Evolutionary conservation across 345 rosid genomes (phyloP).

Genomic region (Lenwebbia sp.): DNA sequence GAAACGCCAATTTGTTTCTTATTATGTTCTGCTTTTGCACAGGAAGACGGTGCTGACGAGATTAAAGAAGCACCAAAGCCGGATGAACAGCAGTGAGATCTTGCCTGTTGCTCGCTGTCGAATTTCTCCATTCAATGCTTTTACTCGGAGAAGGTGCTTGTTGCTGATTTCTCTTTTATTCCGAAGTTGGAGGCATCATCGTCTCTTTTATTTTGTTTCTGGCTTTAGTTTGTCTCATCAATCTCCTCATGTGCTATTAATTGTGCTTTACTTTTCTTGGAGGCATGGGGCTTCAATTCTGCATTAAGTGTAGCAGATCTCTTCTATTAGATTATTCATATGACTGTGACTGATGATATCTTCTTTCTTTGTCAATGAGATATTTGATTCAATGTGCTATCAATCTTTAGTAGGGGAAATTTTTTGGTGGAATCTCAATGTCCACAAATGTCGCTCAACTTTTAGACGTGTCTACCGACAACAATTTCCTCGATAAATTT

Average conservation of each 20-base stretch:
- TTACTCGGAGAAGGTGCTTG: conserved; percentile 44
- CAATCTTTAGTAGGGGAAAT: background rate
- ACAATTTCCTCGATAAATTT: background rate
- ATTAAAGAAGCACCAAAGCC: conserved; percentile 77
- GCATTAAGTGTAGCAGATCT: conserved; percentile 1
- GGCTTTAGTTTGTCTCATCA: conserved; percentile 7
- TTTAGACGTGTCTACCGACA: background rate
- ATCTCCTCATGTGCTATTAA: conserved; percentile 1
- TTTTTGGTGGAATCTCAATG: background rate
- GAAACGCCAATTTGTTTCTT: background rate
- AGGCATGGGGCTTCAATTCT: conserved; percentile 1
- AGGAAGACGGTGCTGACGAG: conserved; percentile 88
- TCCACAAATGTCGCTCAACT: background rate
- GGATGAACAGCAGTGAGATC: conserved; percentile 36
- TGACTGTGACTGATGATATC: background rate
- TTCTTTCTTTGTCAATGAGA: background rate
- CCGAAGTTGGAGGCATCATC: conserved; percentile 30
- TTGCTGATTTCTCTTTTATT: conserved; percentile 21
- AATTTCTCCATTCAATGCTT: conserved; percentile 18
- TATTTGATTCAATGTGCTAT: background rate
- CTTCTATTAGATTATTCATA: background rate
- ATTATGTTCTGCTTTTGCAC: background rate
- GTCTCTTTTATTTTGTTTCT: conserved; percentile 25
- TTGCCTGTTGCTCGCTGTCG: background rate
- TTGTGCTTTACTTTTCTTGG: conserved; percentile 5